phyloP scores from a whole-genome alignment of 306 rosid species.

The Sicyos baderoa region DNA sequence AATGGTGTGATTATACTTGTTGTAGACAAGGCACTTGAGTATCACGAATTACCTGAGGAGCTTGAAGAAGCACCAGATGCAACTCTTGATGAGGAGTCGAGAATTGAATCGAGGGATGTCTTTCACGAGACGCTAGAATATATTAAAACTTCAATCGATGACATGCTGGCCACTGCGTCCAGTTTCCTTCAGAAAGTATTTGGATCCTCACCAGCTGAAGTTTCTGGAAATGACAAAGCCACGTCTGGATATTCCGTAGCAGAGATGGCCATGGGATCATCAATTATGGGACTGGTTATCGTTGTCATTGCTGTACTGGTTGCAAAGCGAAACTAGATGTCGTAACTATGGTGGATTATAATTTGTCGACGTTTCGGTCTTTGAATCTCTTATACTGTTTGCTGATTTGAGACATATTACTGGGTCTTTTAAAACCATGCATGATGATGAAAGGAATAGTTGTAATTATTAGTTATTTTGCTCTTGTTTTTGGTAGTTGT shows the following conservation, averaged over 20 bases:
- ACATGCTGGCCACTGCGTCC: constrained; percentile 37
- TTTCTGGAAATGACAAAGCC: constrained; percentile 28
- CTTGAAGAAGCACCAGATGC: constrained; percentile 22
- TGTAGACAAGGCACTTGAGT: constrained; percentile 24
- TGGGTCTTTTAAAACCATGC: background rate
- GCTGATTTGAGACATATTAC: background rate
- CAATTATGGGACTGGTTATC: constrained; percentile 64
- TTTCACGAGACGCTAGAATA: constrained; percentile 25
- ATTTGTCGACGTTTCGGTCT: constrained; percentile 35
- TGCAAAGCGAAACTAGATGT: constrained; percentile 45
- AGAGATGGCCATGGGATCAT: constrained; percentile 30
- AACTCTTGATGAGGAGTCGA: background rate
- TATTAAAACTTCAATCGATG: constrained; percentile 31
- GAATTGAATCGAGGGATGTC: background rate
- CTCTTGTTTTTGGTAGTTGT: background rate
- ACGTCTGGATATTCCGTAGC: constrained; percentile 10
- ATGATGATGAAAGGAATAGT: background rate
- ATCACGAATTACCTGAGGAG: constrained; percentile 16
- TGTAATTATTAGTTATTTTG: background rate
- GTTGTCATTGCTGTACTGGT: constrained; percentile 53
- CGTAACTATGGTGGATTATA: background rate
- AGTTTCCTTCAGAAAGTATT: constrained; percentile 43
- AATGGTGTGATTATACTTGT: background rate
- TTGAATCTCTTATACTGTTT: background rate
- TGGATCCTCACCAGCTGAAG: constrained; percentile 32